Base-by-base conservation (phyloP, 2,329 filamentous ascomycete genomes). In the Amphichorda felina region DNA sequence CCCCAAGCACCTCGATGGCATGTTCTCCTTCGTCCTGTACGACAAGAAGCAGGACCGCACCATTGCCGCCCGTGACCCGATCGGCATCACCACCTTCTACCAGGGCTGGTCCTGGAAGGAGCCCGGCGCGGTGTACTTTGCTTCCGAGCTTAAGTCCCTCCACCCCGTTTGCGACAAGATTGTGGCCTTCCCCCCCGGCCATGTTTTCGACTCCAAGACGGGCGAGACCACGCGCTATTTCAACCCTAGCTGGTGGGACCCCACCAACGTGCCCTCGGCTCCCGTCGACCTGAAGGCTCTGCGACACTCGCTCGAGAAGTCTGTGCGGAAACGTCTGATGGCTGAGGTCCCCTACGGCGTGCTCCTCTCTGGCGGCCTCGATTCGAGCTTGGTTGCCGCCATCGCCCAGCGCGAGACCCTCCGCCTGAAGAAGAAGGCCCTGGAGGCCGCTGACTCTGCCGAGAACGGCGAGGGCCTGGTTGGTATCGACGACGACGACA, bases 1-100 rank as follows among this genome's bases (percentile, higher is more conserved):
- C 39, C 88, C 91, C 42, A 91, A 89, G 63, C 71, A 86, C 61
- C 78, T 98, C 47, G 91, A 98, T 59, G 91, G 91, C 67, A 98
- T 98, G 91, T 98, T 98, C 74, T 95, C 89, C 13, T 98, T 93
- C 66, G 88, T 98, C 38, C 75, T 98, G 36, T 94, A 94, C 64
- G 91, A 98, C 68, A 94, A 94, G 74, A 80, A 76, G 47, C 78
- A 87, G 60, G 83, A 98, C 68, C 82, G 91, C 47, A 83, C 87
- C 43, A 78, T 98, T 53, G 91, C 91, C 39, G 91, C 91, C 38
- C 80, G 91, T 56, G 91, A 98, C 59, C 91, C 91, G 25, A 95
- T 98, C 51, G 91, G 91, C 50, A 80, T 98, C 59, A 96, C 88
- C 46, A 95, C 86, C 43, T 87, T 98, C 59, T 98, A 98, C 68